Evolutionary conservation across 164 flowering plant species (phyloP).

Genomic region (Echeveria elegans): DNA sequence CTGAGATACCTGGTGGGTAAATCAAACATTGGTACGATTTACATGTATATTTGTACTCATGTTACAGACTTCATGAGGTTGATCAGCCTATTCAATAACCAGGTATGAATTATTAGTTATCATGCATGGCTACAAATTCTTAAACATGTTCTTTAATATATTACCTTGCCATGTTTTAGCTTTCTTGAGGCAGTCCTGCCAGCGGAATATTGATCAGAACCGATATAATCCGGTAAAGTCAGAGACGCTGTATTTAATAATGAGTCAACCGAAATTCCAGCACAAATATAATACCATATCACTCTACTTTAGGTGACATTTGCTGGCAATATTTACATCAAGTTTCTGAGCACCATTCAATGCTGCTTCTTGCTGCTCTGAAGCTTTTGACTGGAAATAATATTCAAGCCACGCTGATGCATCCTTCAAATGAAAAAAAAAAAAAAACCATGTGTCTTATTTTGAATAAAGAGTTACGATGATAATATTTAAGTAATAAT

Average conservation of each 20-base stretch:
- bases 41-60: neutral
- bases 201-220: conserved; percentile 59
- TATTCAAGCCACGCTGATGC: conserved; percentile 96
- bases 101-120: neutral
- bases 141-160: neutral
- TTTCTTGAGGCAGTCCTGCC: conserved; percentile 48
- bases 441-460: neutral
- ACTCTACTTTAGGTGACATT: conserved; percentile 97
- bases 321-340: conserved; percentile 87
- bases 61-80: neutral
- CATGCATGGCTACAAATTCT: neutral
- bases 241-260: conserved; percentile 58
- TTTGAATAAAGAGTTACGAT: neutral
- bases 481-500: neutral
- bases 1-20: conserved; percentile 4
- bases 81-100: neutral
- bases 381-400: conserved; percentile 74
- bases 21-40: neutral
- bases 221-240: conserved; percentile 88
- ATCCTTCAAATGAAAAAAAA: conserved; percentile 63
- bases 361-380: conserved; percentile 94
- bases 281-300: conserved; percentile 26
- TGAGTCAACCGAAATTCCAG: neutral
- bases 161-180: conserved; percentile 67
- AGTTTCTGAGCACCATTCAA: conserved; percentile 77